Evolutionary conservation across 164 flowering plant species (phyloP).

Genomic region (Stephania japonica): DNA sequence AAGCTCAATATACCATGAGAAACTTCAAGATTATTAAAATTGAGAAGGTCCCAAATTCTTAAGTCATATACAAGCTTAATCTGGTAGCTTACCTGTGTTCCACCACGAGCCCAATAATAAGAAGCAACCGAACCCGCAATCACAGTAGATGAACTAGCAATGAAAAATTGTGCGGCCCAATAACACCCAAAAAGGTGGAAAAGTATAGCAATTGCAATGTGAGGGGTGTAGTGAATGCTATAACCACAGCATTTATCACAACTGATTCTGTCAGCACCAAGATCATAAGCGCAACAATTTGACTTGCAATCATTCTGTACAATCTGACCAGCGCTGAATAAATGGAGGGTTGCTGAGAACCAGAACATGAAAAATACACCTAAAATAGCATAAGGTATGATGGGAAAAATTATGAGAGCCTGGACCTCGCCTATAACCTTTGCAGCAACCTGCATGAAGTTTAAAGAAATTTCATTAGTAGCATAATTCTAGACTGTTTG

Average conservation of each 20-base stretch:
- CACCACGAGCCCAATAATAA: slow-evolving; percentile 95
- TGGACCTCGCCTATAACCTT: slow-evolving; percentile 96
- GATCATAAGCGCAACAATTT: slow-evolving; percentile 89
- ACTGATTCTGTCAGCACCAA: slow-evolving; percentile 44
- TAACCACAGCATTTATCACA: slow-evolving; percentile 92
- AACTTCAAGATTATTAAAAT: background rate
- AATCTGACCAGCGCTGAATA: slow-evolving; percentile 81
- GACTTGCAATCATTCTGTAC: slow-evolving; percentile 62
- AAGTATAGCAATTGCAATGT: slow-evolving; percentile 67
- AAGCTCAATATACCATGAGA: background rate
- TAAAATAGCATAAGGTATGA: slow-evolving; percentile 68
- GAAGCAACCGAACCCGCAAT: slow-evolving; percentile 98
- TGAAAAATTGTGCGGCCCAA: slow-evolving; percentile 90
- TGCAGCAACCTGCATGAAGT: slow-evolving; percentile 77
- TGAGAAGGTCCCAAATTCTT: background rate
- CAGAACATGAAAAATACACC: slow-evolving; percentile 87
- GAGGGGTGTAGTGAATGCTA: slow-evolving; percentile 78
- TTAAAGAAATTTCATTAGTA: background rate
- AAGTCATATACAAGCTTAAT: background rate
- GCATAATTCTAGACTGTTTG: background rate
- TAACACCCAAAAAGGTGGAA: slow-evolving; percentile 90
- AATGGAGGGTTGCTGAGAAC: slow-evolving; percentile 80
- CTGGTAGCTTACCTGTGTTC: slow-evolving; percentile 52
- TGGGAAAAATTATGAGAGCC: slow-evolving; percentile 82
- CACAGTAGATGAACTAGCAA: slow-evolving; percentile 90